A percentile compares a stretch with the other conserved stretches of the same genome.
These are phyloP conservation scores for Turritis glabra DNA, from an alignment of 345 rosid genomes.

Conservation along the genomic window DNA sequence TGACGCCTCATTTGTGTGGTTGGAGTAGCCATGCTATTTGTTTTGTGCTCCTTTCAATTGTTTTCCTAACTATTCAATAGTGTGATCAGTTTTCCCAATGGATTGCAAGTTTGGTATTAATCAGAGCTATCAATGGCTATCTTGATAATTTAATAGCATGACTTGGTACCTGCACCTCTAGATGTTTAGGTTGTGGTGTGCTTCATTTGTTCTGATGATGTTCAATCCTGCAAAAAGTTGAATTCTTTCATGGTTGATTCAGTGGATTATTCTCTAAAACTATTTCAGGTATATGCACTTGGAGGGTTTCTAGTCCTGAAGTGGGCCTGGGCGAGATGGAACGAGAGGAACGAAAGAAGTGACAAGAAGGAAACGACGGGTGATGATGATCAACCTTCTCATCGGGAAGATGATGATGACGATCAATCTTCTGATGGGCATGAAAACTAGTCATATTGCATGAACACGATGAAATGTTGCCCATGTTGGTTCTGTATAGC, in stretches of 20 bases:
- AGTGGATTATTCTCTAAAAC: background rate
- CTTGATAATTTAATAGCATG: background rate
- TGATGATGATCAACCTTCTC: constrained; percentile 36
- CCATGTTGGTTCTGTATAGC: constrained; percentile 38
- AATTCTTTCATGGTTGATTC: background rate
- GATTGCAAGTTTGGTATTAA: background rate
- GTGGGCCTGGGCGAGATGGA: constrained; percentile 93
- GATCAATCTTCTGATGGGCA: constrained; percentile 20
- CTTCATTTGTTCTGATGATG: background rate
- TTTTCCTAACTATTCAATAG: background rate
- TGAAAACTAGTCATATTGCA: constrained; percentile 29
- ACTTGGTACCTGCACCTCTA: background rate
- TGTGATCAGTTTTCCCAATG: background rate
- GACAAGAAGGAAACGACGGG: constrained; percentile 43
- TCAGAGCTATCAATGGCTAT: background rate
- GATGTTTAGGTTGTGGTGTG: background rate
- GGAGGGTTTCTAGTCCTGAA: constrained; percentile 76
- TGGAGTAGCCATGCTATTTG: no score
- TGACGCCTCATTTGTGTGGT: background rate
- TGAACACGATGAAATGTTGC: background rate
- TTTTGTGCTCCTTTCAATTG: background rate
- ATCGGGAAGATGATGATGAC: constrained; percentile 4
- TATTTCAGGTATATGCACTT: constrained; percentile 69
- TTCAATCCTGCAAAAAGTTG: constrained; percentile 10
- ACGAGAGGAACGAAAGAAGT: constrained; percentile 68